phyloP scores from a whole-genome alignment of 257 asterid genomes.

The Hygrophila difformis region DNA sequence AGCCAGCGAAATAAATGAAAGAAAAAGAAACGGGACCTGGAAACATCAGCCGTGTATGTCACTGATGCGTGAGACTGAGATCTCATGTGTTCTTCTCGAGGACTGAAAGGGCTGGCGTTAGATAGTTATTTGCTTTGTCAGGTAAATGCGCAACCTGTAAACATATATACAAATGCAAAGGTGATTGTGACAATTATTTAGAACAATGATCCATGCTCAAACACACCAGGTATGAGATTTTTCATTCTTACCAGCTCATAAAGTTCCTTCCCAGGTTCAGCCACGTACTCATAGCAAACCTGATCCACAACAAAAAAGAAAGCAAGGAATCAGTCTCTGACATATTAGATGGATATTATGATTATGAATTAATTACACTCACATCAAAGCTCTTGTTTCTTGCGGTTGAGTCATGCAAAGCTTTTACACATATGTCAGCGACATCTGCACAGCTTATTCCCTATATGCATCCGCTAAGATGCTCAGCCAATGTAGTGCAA shows the following conservation, averaged over 20 bases:
- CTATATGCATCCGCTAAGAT: conserved; percentile 22
- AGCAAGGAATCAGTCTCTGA: conserved; percentile 8
- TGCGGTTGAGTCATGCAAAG: conserved; percentile 94
- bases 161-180: too few relatives aligned
- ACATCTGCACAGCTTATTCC: conserved; percentile 99
- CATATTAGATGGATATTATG: background rate
- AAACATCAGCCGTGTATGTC: too few relatives aligned
- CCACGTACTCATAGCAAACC: conserved; percentile 91
- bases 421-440: conserved; percentile 95
- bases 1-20: too few relatives aligned
- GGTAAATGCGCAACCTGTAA: conserved; percentile 93
- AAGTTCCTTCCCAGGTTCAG: conserved; percentile 94
- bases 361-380: conserved; percentile 21
- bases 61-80: too few relatives aligned
- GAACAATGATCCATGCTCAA: too few relatives aligned
- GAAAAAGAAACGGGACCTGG: too few relatives aligned
- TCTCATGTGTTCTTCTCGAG: conserved; percentile 92
- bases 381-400: conserved; percentile 98
- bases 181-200: too few relatives aligned
- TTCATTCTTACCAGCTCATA: conserved; percentile 69
- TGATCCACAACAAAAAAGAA: conserved; percentile 15
- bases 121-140: conserved; percentile 92
- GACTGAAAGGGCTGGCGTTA: conserved; percentile 92
- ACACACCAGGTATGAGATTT: too few relatives aligned
- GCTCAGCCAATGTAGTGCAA: conserved; percentile 11